Percentiles rank a stretch among this genome's conserved stretches.
Conservation (phyloP, 768 basidiomycete species). For the Suillus decipiens region DNA sequence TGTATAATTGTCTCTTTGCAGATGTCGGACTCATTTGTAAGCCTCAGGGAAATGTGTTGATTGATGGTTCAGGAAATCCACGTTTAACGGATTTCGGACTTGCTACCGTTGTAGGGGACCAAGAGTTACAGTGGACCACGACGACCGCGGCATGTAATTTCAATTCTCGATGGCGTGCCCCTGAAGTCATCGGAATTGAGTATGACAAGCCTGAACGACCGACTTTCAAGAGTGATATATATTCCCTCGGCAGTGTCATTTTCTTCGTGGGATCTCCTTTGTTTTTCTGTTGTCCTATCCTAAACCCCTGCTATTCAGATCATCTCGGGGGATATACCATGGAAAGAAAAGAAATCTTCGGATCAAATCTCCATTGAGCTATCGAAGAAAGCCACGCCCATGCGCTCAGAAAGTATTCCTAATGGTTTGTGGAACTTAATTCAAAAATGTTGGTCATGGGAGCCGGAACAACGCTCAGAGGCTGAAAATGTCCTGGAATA, state of each 20-base stretch:
- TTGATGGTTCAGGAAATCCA: conserved; percentile 28
- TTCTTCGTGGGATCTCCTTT: conserved; percentile 3
- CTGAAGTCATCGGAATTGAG: conserved; percentile 32
- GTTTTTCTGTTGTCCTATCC: not conserved
- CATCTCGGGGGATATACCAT: not conserved
- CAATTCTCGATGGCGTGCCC: conserved; percentile 45
- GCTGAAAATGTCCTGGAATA: not conserved
- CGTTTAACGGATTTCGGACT: conserved; percentile 48
- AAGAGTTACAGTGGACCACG: conserved; percentile 21
- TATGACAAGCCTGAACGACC: not conserved
- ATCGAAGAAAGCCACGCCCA: not conserved
- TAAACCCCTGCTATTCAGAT: not conserved
- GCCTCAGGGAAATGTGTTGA: conserved; percentile 20
- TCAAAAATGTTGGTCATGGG: not conserved
- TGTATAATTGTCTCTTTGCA: conserved; percentile 9
- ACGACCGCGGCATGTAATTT: conserved; percentile 35
- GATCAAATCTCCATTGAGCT: not conserved
- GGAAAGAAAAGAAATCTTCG: not conserved
- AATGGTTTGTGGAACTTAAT: not conserved
- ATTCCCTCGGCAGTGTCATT: conserved; percentile 34
- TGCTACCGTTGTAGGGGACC: conserved; percentile 39
- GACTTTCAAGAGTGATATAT: conserved; percentile 39
- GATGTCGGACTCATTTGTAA: not conserved
- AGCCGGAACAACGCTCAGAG: not conserved
- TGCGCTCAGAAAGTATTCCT: not conserved